Percentiles rank a stretch among this genome's conserved stretches.
Conservation (phyloP, 805 yeast species). For the Candida orba region DNA sequence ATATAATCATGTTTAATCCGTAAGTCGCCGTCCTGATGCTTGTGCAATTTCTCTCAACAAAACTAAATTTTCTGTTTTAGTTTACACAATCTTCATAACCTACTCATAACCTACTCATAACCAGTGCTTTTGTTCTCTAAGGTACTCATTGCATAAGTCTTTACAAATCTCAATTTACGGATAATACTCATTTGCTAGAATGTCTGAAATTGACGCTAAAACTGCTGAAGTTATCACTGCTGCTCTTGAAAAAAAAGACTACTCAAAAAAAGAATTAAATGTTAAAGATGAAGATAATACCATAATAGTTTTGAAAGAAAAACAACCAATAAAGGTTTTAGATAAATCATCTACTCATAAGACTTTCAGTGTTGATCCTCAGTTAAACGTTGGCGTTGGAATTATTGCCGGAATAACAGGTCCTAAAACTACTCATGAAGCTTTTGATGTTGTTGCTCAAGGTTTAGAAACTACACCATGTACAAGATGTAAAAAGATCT, state of each 20-base stretch:
- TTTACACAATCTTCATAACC: slow-evolving; percentile 1
- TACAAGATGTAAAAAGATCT: slow-evolving; percentile 53
- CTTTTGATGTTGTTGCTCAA: slow-evolving; percentile 1
- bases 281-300: slow-evolving; percentile 38
- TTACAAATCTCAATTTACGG: not conserved
- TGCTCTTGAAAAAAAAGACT: slow-evolving; percentile 29
- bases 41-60: not conserved
- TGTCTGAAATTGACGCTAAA: slow-evolving; percentile 9
- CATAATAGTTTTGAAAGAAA: slow-evolving; percentile 67
- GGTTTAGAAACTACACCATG: slow-evolving; percentile 26
- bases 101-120: slow-evolving; percentile 3
- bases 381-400: slow-evolving; percentile 20
- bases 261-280: too few species aligned
- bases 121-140: not conserved
- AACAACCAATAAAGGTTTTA: not conserved
- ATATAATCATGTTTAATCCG: too few species aligned
- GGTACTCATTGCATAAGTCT: not conserved
- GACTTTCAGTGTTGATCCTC: slow-evolving; percentile 19
- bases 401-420: slow-evolving; percentile 17
- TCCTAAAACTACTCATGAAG: slow-evolving; percentile 12
- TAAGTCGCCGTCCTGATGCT: not conserved
- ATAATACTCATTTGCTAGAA: not conserved
- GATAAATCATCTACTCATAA: slow-evolving; percentile 8
- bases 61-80: not conserved
- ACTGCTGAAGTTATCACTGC: slow-evolving; percentile 21